Base-by-base conservation (phyloP, 1,284 basidiomycete species). In the Boletus sp. region DNA sequence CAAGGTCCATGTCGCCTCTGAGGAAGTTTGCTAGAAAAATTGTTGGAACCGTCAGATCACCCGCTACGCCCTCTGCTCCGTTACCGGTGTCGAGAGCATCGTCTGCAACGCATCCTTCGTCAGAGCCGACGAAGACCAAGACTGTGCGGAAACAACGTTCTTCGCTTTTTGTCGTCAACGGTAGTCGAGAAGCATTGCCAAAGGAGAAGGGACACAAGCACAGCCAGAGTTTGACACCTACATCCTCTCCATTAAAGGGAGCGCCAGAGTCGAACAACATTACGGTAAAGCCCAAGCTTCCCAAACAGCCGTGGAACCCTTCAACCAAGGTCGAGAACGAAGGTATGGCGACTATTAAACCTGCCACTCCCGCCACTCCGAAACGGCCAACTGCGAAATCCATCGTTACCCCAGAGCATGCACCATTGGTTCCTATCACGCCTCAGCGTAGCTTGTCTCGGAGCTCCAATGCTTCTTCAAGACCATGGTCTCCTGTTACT, bases 401-500 rank as follows among this genome's bases (percentile, higher is more conserved):
- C 8, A 57, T 71, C 34, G 70, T 76, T 50, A 55, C 61, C 4
- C 55, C 58, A 14, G 66, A 69, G 9, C 73, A 76, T 55, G 62
- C 74, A 44, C 74, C 80, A 23, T 72, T 76, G 35, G 70, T 76
- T 38, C 79, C 74, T 27, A 62, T 69, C 12, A 69, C 75, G 2
- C 72, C 75, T 53, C 73, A 75, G 50, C 62, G 65, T 51, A 88
- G 86, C 66, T 56, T 80, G 25, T 88, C 86, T 23, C 75, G 87
- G 41, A 78, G 78, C 39, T 89, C 86, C 14, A 81, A 88, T 75
- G 75, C 81, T 14, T 88, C 86, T 36, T 88, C 84, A 6, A 72
- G 87, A 38, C 87, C 87, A 29, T 89, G 84, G 84, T 87, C 87
- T 10, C 88, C 85, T 25, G 69, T 87, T 19, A 82, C 77, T 41